Evolutionary conservation across 1,284 basidiomycete species (phyloP).

Genomic region (Pseudomicrostroma phylloplanum): DNA sequence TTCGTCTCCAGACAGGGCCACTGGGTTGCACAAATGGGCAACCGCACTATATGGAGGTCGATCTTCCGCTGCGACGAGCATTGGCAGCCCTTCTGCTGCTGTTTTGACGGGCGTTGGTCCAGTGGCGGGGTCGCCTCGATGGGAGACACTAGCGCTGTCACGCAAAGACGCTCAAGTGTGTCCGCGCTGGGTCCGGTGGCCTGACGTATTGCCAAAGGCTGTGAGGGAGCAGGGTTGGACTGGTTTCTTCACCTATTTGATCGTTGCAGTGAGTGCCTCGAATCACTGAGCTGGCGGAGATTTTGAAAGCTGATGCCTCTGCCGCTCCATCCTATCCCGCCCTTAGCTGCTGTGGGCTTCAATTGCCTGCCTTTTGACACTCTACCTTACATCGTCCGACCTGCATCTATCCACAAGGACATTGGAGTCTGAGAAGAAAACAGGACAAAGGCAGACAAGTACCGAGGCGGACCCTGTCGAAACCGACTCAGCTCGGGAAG

Average conservation of each 20-base stretch:
- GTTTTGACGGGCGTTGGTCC: slow-evolving; percentile 25
- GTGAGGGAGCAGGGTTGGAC: slow-evolving; percentile 53
- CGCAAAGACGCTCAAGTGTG: slow-evolving; percentile 54
- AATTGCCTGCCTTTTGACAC: slow-evolving; percentile 64
- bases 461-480: not conserved
- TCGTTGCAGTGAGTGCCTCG: slow-evolving; percentile 31
- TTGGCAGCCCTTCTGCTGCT: slow-evolving; percentile 8
- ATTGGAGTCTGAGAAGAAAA: not conserved
- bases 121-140: slow-evolving; percentile 33
- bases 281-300: not conserved
- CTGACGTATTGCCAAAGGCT: slow-evolving; percentile 21
- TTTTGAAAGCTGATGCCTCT: no score
- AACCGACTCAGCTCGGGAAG: not conserved
- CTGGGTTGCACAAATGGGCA: not conserved
- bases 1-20: slow-evolving; percentile 17
- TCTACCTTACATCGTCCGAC: slow-evolving; percentile 67
- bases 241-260: slow-evolving; percentile 68
- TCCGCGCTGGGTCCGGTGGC: slow-evolving; percentile 69
- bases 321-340: no score
- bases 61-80: slow-evolving; percentile 5
- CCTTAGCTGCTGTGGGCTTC: slow-evolving; percentile 27
- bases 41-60: not conserved
- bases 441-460: not conserved
- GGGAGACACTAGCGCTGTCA: slow-evolving; percentile 27
- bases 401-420: slow-evolving; percentile 23